Percentiles rank a stretch among this genome's conserved stretches.
Evolutionary conservation across 495 filamentous ascomycete species (phyloP).

Genomic region (Zalerion maritima): DNA sequence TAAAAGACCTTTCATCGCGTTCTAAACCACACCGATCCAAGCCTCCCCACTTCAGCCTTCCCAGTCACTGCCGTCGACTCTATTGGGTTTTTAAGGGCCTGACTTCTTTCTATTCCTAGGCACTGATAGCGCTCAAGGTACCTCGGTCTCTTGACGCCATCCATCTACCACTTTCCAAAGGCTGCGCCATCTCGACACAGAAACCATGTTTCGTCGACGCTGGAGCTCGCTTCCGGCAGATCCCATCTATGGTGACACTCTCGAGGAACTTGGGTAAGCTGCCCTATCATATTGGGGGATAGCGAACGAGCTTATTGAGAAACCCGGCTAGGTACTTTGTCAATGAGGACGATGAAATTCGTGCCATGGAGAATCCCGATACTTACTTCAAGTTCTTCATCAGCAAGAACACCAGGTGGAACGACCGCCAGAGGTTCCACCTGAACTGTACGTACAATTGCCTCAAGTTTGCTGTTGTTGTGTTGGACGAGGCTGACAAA

Average conservation of each 20-base stretch:
- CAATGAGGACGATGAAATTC: constrained; percentile 57
- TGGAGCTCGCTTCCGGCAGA: constrained; percentile 54
- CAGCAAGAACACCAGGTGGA: constrained; percentile 54
- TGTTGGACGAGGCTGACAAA: too few species aligned
- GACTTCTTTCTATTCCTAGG: too few species aligned
- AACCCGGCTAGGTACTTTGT: constrained; percentile 69
- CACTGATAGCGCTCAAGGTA: too few species aligned
- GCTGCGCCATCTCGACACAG: too few species aligned
- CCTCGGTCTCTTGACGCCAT: not conserved
- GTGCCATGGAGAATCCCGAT: constrained; percentile 46
- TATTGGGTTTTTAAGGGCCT: too few species aligned
- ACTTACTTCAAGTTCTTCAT: constrained; percentile 59
- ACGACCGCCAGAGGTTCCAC: constrained; percentile 51
- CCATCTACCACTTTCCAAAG: not conserved
- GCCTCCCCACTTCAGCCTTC: not conserved
- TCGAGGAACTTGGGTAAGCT: constrained; percentile 55
- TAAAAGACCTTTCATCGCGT: too few species aligned
- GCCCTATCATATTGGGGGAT: constrained; percentile 2
- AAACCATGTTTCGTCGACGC: constrained; percentile 54
- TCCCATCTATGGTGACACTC: constrained; percentile 43
- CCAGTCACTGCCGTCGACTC: not conserved
- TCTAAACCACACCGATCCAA: too few species aligned
- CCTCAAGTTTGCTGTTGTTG: too few species aligned
- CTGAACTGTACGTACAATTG: constrained; percentile 53
- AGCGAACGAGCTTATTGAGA: not conserved